A percentile compares a stretch with the other conserved stretches of the same genome.
phyloP scores from a whole-genome alignment of 169 alveolate genomes.

The Plasmodium adleri region DNA sequence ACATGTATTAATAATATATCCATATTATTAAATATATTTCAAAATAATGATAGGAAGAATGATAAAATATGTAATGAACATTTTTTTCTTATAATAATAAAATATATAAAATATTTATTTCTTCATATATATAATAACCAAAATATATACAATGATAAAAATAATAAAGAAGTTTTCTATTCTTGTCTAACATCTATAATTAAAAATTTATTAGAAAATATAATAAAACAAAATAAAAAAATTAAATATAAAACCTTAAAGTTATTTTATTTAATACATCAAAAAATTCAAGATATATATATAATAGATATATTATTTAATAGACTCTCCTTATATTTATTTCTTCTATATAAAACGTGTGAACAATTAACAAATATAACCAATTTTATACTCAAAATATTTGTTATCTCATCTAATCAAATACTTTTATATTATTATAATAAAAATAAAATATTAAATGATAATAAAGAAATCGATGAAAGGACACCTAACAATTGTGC shows the following conservation, averaged over 20 bases:
- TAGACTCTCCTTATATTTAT: constrained; percentile 24
- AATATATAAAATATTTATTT: constrained; percentile 25
- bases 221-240: constrained; percentile 44
- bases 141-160: background rate
- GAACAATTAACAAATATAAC: constrained; percentile 1
- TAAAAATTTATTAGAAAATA: constrained; percentile 19
- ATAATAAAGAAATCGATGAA: background rate
- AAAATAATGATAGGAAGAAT: background rate
- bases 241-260: constrained; percentile 36
- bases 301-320: constrained; percentile 25
- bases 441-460: background rate
- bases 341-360: constrained; percentile 34
- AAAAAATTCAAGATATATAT: constrained; percentile 17
- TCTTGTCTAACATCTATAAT: constrained; percentile 29
- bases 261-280: constrained; percentile 17
- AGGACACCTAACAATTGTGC: background rate
- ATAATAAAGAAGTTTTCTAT: constrained; percentile 17
- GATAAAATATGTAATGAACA: constrained; percentile 10
- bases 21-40: background rate
- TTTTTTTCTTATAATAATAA: constrained; percentile 9
- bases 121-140: background rate
- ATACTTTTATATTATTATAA: constrained; percentile 10
- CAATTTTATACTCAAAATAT: constrained; percentile 25
- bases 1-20: constrained; percentile 21
- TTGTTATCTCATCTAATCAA: constrained; percentile 14